Evolutionary conservation across 768 basidiomycete genomes (phyloP).

Genomic region (Leccinum disarticulatum): DNA sequence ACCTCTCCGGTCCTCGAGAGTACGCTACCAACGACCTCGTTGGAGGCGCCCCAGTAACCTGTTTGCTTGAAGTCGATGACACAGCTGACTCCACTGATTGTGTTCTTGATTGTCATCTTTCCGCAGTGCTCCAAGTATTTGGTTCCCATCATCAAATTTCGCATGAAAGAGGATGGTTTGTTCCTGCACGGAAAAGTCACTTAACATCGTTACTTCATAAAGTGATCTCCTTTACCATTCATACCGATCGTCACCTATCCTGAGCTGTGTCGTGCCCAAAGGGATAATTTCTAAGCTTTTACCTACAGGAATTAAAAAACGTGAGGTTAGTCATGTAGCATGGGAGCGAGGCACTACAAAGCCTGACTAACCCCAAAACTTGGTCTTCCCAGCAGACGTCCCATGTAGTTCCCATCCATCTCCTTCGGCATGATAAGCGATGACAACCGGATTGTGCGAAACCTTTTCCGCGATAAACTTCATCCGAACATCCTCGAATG

Average conservation of each 20-base stretch:
- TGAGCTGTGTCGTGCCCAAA: constrained; percentile 65
- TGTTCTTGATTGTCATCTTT: constrained; percentile 73
- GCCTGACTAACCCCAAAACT: constrained; percentile 75
- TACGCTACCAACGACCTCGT: constrained; percentile 66
- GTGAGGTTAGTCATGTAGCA: constrained; percentile 18
- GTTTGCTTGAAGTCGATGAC: constrained; percentile 84
- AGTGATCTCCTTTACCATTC: constrained; percentile 53
- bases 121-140: constrained; percentile 89
- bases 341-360: constrained; percentile 6
- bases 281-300: constrained; percentile 89
- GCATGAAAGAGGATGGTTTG: constrained; percentile 84
- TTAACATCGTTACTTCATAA: constrained; percentile 2
- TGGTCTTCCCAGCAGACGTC: constrained; percentile 81
- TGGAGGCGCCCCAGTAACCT: constrained; percentile 80
- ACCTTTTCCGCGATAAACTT: constrained; percentile 88
- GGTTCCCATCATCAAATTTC: constrained; percentile 87
- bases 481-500: constrained; percentile 81
- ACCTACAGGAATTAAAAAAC: constrained; percentile 43
- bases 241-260: constrained; percentile 65
- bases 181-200: constrained; percentile 48
- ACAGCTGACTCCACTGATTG: constrained; percentile 53
- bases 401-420: constrained; percentile 71
- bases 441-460: constrained; percentile 77
- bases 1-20: constrained; percentile 52
- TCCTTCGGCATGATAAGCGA: constrained; percentile 85